Evolutionary conservation across 176 grass and related monocot species (phyloP).

Genomic region (Carex myosuroides): DNA sequence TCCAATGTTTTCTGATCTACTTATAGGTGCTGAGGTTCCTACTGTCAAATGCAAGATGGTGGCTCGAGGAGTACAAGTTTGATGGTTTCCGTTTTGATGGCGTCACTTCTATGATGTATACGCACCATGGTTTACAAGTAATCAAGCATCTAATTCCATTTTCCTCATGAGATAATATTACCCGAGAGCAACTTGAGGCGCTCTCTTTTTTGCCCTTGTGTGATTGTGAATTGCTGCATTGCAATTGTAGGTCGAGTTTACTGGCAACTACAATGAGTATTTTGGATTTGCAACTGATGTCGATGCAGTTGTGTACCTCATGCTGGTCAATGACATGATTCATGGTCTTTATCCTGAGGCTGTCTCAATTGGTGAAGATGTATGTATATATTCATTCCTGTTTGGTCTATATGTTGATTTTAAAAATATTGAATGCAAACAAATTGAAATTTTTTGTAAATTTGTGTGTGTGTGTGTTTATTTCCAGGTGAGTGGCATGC

Average conservation of each 20-base stretch:
- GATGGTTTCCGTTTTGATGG: conserved; percentile 92
- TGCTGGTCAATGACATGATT: conserved; percentile 89
- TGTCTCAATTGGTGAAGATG: conserved; percentile 79
- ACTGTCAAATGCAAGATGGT: conserved; percentile 94
- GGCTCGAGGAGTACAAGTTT: conserved; percentile 94
- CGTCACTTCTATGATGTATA: conserved; percentile 97
- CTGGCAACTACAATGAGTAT: conserved; percentile 86
- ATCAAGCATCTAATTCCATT: neutral
- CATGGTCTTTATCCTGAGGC: conserved; percentile 79
- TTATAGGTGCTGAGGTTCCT: conserved; percentile 73
- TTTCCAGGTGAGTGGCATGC: conserved; percentile 90
- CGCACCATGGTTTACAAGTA: conserved; percentile 85
- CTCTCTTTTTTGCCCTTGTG: neutral
- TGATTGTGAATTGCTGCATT: conserved; percentile 8
- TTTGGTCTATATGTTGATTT: neutral
- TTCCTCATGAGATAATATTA: neutral
- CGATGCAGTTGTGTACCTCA: conserved; percentile 85
- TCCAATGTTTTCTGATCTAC: neutral
- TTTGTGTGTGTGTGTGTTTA: conserved; percentile 9
- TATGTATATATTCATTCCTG: conserved; percentile 33
- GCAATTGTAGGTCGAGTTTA: conserved; percentile 51
- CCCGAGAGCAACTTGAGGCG: neutral
- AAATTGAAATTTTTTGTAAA: neutral
- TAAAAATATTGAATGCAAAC: conserved; percentile 2
- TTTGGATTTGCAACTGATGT: conserved; percentile 86